phyloP scores from a whole-genome alignment of 768 basidiomycete genomes.

The Termitomyces sp. region DNA sequence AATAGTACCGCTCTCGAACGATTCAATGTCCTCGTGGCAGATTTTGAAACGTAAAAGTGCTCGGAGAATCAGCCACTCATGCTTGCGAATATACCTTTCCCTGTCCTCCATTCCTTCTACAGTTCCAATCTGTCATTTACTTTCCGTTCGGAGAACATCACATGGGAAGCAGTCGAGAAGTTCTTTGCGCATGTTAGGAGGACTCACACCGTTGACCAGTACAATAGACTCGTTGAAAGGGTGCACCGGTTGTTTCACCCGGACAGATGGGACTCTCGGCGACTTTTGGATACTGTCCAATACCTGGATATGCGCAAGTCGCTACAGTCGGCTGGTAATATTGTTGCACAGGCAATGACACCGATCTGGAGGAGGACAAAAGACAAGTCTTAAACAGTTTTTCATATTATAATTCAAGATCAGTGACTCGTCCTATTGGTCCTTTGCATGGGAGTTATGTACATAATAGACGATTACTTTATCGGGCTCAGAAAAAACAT shows the following conservation, averaged over 20 bases:
- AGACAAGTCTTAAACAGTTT: not conserved
- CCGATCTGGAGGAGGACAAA: constrained; percentile 5
- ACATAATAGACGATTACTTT: not conserved
- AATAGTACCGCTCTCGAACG: not conserved
- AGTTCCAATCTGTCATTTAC: not conserved
- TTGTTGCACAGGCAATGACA: constrained; percentile 8
- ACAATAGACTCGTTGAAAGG: constrained; percentile 2
- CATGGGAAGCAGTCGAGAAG: constrained; percentile 7
- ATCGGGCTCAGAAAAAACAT: not conserved
- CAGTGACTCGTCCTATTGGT: too few relatives aligned
- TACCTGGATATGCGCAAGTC: not conserved
- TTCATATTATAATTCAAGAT: not conserved
- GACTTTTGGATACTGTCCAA: constrained; percentile 4
- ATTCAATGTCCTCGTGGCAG: constrained; percentile 1
- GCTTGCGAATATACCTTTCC: constrained; percentile 15
- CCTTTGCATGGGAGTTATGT: not conserved
- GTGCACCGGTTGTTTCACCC: constrained; percentile 8
- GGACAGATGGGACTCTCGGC: constrained; percentile 9
- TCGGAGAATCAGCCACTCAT: constrained; percentile 17
- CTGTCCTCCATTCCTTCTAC: not conserved
- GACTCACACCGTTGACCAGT: not conserved
- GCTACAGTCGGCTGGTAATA: constrained; percentile 1
- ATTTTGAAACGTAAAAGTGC: constrained; percentile 14
- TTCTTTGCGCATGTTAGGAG: constrained; percentile 1
- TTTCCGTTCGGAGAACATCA: not conserved